Evolutionary conservation across 192 early-diverging fungal genomes (phyloP), one percentile per base, ranked within the genome.

Genomic region (Allomyces macrogynus): DNA sequence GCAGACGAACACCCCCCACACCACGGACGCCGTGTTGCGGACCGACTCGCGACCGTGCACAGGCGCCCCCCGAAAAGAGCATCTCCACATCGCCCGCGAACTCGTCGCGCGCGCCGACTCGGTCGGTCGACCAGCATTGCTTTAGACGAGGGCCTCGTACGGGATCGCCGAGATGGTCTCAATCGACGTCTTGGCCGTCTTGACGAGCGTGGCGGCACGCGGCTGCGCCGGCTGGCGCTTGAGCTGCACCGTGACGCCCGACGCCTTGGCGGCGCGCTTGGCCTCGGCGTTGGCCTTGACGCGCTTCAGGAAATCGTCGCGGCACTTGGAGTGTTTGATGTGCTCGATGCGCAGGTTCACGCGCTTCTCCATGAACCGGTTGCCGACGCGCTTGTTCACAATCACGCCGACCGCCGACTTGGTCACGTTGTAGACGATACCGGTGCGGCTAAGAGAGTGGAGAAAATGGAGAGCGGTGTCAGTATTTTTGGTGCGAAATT

Each of bases 341-440:
- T 99, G 95, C 83, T 99, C 95, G 75, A 99, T 77, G 73, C 93
- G 89, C 78, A 99, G 74, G 82, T 95, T 97, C 80, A 99, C 83
- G 65, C 92, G 84, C 91, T 99, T 99, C 82, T 95, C 93, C 67
- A 98, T 77, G 88, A 84, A 95, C 70, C 95, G 90, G 87, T 89
- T 91, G 70, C 95, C 92, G 64, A 96, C 95, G 68, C 81, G 82
- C 91, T 99, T 99, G 90, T 99, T 79, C 80, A 96, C 78, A 68
- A 99, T 96, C 66, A 99, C 85, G 81, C 95, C 95, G 67, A 99
- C 92, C 66, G 95, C 83, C 68, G 89, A 87, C 88, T 96, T 96
- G 87, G 95, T 95, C 23, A 99, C 95, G 86, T 99, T 99, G 89
- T 92, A 99, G 75, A 99, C 84, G 75, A 99, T 86, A 73, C 95